Conservation (phyloP, 2,329 filamentous ascomycete species). For the Calonectria pauciramosa region DNA sequence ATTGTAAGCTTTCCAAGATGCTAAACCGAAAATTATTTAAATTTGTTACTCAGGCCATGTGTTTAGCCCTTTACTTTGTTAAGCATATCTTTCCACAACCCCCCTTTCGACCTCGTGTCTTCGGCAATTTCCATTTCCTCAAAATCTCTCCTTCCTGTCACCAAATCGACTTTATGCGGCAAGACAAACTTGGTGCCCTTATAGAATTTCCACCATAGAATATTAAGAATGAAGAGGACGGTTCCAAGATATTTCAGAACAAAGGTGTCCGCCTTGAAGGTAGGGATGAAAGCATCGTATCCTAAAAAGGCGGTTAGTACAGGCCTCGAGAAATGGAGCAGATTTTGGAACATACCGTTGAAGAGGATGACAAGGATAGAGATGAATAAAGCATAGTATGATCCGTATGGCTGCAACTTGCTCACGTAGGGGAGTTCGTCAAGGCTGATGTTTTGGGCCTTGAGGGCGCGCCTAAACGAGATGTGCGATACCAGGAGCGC, state of each 20-base stretch:
- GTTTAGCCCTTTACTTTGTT: not conserved
- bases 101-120: constrained; percentile 20
- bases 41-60: not conserved
- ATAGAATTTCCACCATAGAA: constrained; percentile 73
- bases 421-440: constrained; percentile 54
- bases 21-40: not conserved
- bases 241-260: constrained; percentile 67
- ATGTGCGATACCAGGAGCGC: constrained; percentile 56
- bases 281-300: constrained; percentile 73
- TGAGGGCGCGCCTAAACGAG: constrained; percentile 53
- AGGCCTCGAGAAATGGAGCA: too few species aligned
- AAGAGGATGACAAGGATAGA: constrained; percentile 67
- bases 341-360: constrained; percentile 48
- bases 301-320: constrained; percentile 48
- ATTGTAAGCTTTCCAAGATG: not conserved
- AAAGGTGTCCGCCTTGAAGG: constrained; percentile 74
- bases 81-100: constrained; percentile 14
- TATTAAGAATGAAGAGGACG: constrained; percentile 65
- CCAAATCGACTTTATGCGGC: constrained; percentile 66
- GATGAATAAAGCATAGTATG: constrained; percentile 51
- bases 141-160: constrained; percentile 59
- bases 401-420: constrained; percentile 54
- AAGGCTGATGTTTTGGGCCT: constrained; percentile 52
- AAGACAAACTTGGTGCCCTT: constrained; percentile 68
- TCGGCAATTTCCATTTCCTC: constrained; percentile 28